Evolutionary conservation across 2,329 filamentous ascomycete species (phyloP), one percentile per base, ranked within the genome.

Genomic region (Paraphaeosphaeria minitans): DNA sequence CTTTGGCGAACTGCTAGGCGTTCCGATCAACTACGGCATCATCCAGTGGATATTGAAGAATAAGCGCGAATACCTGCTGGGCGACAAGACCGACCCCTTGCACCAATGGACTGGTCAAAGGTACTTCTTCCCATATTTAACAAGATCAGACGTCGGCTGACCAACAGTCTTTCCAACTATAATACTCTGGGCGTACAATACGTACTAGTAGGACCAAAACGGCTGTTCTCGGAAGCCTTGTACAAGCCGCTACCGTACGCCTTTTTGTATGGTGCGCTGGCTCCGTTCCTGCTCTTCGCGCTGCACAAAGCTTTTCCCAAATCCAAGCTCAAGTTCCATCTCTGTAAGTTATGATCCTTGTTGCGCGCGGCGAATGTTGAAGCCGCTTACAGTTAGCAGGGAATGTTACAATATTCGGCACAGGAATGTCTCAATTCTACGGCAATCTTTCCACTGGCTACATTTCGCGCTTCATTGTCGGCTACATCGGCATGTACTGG

Each of bases 351-450:
- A 29, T 7, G 37, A 19, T 27, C 13, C 7, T 37, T 31, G 22
- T 47, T 37, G 10, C 45, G 10, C 24, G 37, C 35, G 6, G 21
- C 10, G 8, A 31, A 48, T 7, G 27, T 13, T 27, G 35, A 9
- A 24, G 14, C n/a, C 29, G 41, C 13, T 53, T 39, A 53, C 9
- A 12, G n/a, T 85, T 16, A 8, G 1, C 19, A 60, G 58, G 81
- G 81, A 88, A 88, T 65, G 81, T 83, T 21, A 87, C 84, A 4
- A 88, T 88, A 54, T 88, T 88, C 76, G 87, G 85, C 69, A 82
- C 81, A 2, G 79, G 81, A 4, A 74, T 85, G 58, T 75, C 83
- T 0, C 77, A 77, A 42, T 88, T 87, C 71, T 87, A 86, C 66
- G 85, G 85, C 4, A 88, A 88, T 66, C 77, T 88, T 52, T 85